Evolutionary conservation across 129 eudicot genomes (phyloP).

Genomic region (Pulicaria dysenterica): DNA sequence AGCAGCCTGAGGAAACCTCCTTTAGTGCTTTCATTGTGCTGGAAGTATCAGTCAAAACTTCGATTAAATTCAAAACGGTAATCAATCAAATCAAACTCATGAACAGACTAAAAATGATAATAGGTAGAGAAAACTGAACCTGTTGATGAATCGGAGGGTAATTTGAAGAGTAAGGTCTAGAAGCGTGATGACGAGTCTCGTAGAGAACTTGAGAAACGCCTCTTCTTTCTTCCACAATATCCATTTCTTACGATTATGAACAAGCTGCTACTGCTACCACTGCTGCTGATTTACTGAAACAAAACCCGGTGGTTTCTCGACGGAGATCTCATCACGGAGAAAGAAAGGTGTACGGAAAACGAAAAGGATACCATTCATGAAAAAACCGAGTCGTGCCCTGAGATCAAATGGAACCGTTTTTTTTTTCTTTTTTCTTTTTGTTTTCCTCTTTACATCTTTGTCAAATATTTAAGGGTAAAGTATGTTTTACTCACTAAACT

Average conservation of each 20-base stretch:
- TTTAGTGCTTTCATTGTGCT: slow-evolving; percentile 51
- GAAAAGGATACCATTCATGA: too few species aligned
- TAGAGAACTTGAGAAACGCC: slow-evolving; percentile 47
- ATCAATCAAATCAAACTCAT: slow-evolving; percentile 2
- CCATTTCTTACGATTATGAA: slow-evolving; percentile 21
- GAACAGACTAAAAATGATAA: slow-evolving; percentile 4
- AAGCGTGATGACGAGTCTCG: slow-evolving; percentile 76
- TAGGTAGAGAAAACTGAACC: slow-evolving; percentile 32
- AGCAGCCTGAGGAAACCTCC: slow-evolving; percentile 50
- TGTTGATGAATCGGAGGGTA: slow-evolving; percentile 65
- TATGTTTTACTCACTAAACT: too few species aligned
- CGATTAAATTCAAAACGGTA: slow-evolving; percentile 2
- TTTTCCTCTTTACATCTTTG: too few species aligned
- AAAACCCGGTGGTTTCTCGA: background rate
- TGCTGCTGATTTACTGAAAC: background rate
- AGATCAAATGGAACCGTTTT: too few species aligned
- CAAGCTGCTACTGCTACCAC: slow-evolving; percentile 16
- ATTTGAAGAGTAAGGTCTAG: slow-evolving; percentile 59
- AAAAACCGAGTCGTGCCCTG: background rate
- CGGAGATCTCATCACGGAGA: background rate
- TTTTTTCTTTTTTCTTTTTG: background rate
- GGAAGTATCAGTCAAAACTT: slow-evolving; percentile 29
- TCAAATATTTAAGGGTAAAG: too few species aligned
- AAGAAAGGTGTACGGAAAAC: too few species aligned
- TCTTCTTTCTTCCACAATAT: slow-evolving; percentile 24